These are phyloP conservation scores for Trifolium repens DNA, from an alignment of 306 rosid genomes.

Conservation along the genomic window DNA sequence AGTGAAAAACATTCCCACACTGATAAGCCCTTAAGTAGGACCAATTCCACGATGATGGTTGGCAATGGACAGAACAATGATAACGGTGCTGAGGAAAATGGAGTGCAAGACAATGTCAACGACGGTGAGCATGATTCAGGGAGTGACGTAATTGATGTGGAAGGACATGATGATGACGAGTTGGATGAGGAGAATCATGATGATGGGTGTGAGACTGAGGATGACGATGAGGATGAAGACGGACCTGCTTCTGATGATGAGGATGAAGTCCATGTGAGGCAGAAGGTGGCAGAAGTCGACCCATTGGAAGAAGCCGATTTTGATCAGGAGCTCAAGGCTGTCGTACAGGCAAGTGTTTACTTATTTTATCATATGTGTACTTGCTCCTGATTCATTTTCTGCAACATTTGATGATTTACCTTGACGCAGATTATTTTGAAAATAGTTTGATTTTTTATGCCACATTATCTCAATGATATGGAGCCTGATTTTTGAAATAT, in stretches of 20 bases:
- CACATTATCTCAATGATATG: slow-evolving; percentile 6
- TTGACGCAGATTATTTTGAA: slow-evolving; percentile 6
- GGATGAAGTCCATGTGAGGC: slow-evolving; percentile 95
- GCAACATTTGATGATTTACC: slow-evolving; percentile 9
- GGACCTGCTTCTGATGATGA: slow-evolving; percentile 93
- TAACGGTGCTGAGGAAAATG: slow-evolving; percentile 73
- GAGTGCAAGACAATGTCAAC: slow-evolving; percentile 68
- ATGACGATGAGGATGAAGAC: slow-evolving; percentile 76
- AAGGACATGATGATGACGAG: slow-evolving; percentile 82
- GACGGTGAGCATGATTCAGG: slow-evolving; percentile 87
- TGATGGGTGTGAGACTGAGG: slow-evolving; percentile 81
- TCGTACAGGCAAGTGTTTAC: slow-evolving; percentile 73
- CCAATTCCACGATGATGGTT: slow-evolving; percentile 47
- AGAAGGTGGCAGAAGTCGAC: slow-evolving; percentile 81
- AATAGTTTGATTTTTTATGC: background rate
- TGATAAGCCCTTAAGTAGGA: slow-evolving; percentile 65
- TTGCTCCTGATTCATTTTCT: slow-evolving; percentile 30
- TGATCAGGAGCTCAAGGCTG: slow-evolving; percentile 93
- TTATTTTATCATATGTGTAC: slow-evolving; percentile 26
- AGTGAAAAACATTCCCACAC: slow-evolving; percentile 75
- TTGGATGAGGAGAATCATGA: slow-evolving; percentile 84
- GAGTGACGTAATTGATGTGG: slow-evolving; percentile 75
- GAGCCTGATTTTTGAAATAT: slow-evolving; percentile 14
- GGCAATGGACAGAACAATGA: slow-evolving; percentile 63
- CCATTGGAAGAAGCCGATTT: slow-evolving; percentile 92